These are phyloP conservation scores for Marasmius oreades DNA, from an alignment of 1,284 basidiomycete genomes.

Conservation along the genomic window DNA sequence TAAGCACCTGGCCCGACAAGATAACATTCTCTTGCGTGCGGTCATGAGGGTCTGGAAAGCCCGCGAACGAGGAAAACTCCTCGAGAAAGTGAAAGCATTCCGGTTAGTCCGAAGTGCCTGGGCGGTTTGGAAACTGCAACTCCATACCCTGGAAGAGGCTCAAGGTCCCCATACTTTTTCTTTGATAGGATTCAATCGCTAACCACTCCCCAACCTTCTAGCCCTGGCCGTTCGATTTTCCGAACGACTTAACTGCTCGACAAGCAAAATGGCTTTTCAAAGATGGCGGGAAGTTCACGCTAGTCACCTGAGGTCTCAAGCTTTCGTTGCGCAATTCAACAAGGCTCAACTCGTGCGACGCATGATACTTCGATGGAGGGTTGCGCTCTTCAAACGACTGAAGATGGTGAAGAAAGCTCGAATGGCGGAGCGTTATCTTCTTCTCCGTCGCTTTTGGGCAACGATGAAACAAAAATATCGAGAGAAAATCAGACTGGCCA, in stretches of 20 bases:
- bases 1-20: slow-evolving; percentile 58
- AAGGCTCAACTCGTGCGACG: slow-evolving; percentile 42
- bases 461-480: slow-evolving; percentile 49
- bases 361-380: slow-evolving; percentile 54
- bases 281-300: slow-evolving; percentile 47
- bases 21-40: slow-evolving; percentile 60
- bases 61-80: slow-evolving; percentile 58
- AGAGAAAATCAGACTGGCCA: slow-evolving; percentile 44
- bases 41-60: slow-evolving; percentile 72
- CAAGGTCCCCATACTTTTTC: slow-evolving; percentile 38
- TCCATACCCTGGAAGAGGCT: slow-evolving; percentile 37
- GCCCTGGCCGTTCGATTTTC: slow-evolving; percentile 54
- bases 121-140: slow-evolving; percentile 49
- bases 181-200: background rate
- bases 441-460: slow-evolving; percentile 48
- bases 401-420: slow-evolving; percentile 57
- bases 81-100: slow-evolving; percentile 50
- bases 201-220: slow-evolving; percentile 23
- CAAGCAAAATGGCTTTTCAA: slow-evolving; percentile 36
- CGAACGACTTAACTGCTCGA: slow-evolving; percentile 38
- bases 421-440: slow-evolving; percentile 51
- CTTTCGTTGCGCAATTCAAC: slow-evolving; percentile 51
- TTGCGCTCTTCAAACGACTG: slow-evolving; percentile 47
- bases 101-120: slow-evolving; percentile 46
- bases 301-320: slow-evolving; percentile 47